Conservation (phyloP, 441 rosid species). For the Macaranga tanarius region DNA sequence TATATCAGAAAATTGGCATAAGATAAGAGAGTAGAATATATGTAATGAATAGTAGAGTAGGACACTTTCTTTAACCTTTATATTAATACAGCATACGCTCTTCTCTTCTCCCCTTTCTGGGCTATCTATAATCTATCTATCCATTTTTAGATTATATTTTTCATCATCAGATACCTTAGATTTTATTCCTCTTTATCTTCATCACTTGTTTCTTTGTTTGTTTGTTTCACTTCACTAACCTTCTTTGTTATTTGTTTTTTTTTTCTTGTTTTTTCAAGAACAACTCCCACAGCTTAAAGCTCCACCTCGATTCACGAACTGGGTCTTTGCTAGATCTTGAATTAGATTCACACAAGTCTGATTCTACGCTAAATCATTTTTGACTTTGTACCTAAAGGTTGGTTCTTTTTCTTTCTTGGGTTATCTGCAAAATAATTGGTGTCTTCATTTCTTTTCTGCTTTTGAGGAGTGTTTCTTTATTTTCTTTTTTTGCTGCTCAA, state of each 20-base stretch:
- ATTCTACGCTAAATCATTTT: slow-evolving; percentile 17
- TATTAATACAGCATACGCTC: not conserved
- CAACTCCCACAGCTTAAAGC: slow-evolving; percentile 22
- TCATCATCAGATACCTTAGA: slow-evolving; percentile 3
- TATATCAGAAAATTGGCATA: no score
- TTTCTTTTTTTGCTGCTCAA: not conserved
- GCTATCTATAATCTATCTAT: no score
- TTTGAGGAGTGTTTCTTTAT: slow-evolving; percentile 20
- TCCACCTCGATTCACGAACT: slow-evolving; percentile 34
- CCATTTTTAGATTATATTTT: not conserved
- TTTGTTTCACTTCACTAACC: no score
- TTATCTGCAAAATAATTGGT: slow-evolving; percentile 19
- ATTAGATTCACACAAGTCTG: slow-evolving; percentile 25
- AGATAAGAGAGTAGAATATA: no score
- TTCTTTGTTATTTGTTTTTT: not conserved
- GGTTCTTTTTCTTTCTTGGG: slow-evolving; percentile 25
- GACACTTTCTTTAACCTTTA: no score
- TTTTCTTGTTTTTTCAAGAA: no score
- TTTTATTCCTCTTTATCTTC: not conserved
- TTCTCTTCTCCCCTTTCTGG: not conserved
- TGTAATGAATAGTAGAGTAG: no score
- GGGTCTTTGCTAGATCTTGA: slow-evolving; percentile 40
- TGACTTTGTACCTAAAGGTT: slow-evolving; percentile 41
- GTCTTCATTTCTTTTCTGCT: slow-evolving; percentile 12
- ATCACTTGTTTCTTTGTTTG: not conserved